Conservation (phyloP, 805 yeast species). For the Yamadazyma akitaensis region DNA sequence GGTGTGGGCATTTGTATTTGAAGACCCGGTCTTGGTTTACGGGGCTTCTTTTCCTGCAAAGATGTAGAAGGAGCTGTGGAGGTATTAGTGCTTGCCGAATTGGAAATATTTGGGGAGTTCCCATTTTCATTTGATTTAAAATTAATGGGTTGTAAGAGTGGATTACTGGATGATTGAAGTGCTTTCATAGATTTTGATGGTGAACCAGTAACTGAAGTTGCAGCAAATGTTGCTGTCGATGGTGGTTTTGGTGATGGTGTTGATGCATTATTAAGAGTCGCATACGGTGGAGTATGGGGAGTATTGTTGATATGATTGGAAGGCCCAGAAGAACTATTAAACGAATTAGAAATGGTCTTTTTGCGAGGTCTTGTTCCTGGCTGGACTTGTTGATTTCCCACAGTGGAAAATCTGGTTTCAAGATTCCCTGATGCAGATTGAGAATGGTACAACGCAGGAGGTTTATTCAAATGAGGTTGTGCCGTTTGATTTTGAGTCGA, state of each 20-base stretch:
- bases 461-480: conserved; percentile 33
- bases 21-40: conserved; percentile 30
- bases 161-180: conserved; percentile 40
- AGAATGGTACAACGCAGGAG: conserved; percentile 42
- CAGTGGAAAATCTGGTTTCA: conserved; percentile 26
- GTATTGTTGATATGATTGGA: conserved; percentile 1
- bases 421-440: conserved; percentile 41
- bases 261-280: conserved; percentile 22
- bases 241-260: conserved; percentile 38
- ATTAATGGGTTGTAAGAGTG: conserved; percentile 55
- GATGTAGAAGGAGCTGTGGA: not conserved
- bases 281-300: conserved; percentile 39
- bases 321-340: conserved; percentile 15
- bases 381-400: conserved; percentile 18
- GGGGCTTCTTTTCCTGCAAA: conserved; percentile 7
- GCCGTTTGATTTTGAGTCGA: conserved; percentile 21
- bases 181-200: conserved; percentile 51
- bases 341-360: conserved; percentile 38
- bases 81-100: not conserved
- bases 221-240: conserved; percentile 16
- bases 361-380: conserved; percentile 29
- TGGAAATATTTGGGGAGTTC: not conserved
- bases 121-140: conserved; percentile 26
- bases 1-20: conserved; percentile 79
- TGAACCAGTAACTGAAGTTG: conserved; percentile 24